Evolutionary conservation across 2,329 filamentous ascomycete genomes (phyloP).

Genomic region (Torrubiellomyces zombiae): DNA sequence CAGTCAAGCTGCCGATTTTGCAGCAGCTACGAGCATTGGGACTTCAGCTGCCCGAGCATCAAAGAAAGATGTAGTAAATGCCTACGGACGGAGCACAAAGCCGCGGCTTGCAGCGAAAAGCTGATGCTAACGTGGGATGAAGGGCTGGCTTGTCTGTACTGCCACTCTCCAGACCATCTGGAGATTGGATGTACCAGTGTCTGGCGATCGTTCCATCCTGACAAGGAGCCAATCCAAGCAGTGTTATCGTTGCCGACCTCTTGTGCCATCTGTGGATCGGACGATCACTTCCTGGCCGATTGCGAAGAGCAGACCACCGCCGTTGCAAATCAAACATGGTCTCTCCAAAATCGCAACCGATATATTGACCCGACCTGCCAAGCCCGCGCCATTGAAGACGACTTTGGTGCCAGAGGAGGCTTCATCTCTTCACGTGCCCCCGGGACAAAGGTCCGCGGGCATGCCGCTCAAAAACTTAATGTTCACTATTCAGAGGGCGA

Average conservation of each 20-base stretch:
- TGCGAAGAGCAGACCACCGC: slow-evolving; percentile 20
- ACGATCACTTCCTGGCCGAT: slow-evolving; percentile 39
- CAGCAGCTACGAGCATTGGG: slow-evolving; percentile 25
- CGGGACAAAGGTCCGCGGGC: slow-evolving; percentile 17
- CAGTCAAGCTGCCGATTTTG: slow-evolving; percentile 30
- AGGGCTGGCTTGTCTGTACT: slow-evolving; percentile 42
- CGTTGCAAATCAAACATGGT: slow-evolving; percentile 31
- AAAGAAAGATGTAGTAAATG: slow-evolving; percentile 40
- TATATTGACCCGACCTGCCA: slow-evolving; percentile 31
- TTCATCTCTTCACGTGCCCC: slow-evolving; percentile 9
- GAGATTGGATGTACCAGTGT: slow-evolving; percentile 43
- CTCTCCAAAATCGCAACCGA: slow-evolving; percentile 26
- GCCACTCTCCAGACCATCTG: slow-evolving; percentile 35
- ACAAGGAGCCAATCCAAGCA: slow-evolving; percentile 23
- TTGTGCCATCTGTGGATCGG: slow-evolving; percentile 39
- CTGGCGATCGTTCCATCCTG: slow-evolving; percentile 39
- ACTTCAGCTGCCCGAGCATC: slow-evolving; percentile 31
- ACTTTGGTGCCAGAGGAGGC: slow-evolving; percentile 8
- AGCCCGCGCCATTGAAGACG: slow-evolving; percentile 20
- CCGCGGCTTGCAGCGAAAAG: slow-evolving; percentile 36
- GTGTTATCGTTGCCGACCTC: slow-evolving; percentile 32
- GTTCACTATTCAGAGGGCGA: slow-evolving; percentile 30
- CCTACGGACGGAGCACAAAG: slow-evolving; percentile 42
- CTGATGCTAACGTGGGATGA: slow-evolving; percentile 34
- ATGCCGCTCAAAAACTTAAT: slow-evolving; percentile 18